Evolutionary conservation across 768 basidiomycete genomes (phyloP), one percentile per base, ranked within the genome.

Genomic region (Leccinum subtestaceum): DNA sequence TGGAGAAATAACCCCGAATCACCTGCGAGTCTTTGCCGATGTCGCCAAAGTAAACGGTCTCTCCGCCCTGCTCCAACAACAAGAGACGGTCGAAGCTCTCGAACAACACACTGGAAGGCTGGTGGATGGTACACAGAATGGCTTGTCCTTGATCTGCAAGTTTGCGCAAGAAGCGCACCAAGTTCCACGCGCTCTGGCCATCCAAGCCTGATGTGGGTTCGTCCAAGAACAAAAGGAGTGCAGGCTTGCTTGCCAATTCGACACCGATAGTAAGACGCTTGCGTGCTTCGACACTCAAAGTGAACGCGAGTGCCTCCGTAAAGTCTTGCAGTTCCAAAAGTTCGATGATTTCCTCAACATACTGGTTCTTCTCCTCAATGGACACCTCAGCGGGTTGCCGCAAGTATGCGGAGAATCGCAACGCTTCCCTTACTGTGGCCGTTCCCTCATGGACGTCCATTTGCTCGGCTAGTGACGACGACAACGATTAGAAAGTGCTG

Each of bases 1-100:
- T 78, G 23, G 84, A 83, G 68, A 95, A 93, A 76, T 96, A 96
- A 5, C 85, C 78, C 27, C 83, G 84, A 52, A 95, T 76, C 36
- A 85, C 77, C 2, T 75, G 67, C 4, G 91, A 89, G 61, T 92
- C 88, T 46, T 78, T 70, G 48, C 93, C 94, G 52, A 95, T 91
- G 60, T 91, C 88, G 46, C 93, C 94, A 67, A 92, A 95, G 79
- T 95, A 96, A n/a, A 95, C 91, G 0, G 93, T 94, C 70, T 91
- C 86, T 7, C 94, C 94, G 2, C 94, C 94, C 15, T 79, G 77
- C 65, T 93, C 86, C 15, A 88, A 76, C 10, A 89, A 76, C 27
- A 90, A 70, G 48, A 88, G 74, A 40, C 85, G 81, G 63, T 89
- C 94, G 64, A 97, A 95, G 66, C 86, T 86, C 72, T 93, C 88